Conservation (phyloP, 2,329 filamentous ascomycete species). For the Apiospora saccharicola region DNA sequence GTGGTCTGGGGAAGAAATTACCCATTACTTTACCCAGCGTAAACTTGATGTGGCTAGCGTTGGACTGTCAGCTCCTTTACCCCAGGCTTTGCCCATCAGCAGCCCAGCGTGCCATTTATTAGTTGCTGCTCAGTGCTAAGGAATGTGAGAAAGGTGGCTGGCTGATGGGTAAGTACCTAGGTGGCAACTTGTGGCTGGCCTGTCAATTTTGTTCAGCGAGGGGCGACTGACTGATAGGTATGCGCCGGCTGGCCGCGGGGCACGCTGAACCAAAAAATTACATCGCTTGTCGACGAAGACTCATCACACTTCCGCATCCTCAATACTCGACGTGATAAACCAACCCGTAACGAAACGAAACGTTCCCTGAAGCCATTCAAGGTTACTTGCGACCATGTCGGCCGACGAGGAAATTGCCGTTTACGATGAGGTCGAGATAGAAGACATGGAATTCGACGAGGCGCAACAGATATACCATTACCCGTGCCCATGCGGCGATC, state of each 20-base stretch:
- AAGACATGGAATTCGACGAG: constrained; percentile 94
- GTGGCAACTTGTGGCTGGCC: constrained; percentile 10
- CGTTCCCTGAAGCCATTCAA: neutral
- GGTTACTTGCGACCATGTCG: constrained; percentile 55
- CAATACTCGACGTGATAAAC: neutral
- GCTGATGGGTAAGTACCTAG: neutral
- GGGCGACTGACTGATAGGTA: neutral
- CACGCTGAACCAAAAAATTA: constrained; percentile 6
- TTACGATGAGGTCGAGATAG: constrained; percentile 98
- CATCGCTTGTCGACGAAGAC: neutral
- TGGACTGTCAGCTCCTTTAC: constrained; percentile 3
- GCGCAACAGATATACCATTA: constrained; percentile 90
- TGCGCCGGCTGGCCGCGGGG: constrained; percentile 15
- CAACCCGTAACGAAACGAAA: neutral
- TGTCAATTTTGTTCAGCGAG: neutral
- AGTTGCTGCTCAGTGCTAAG: neutral
- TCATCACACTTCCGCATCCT: neutral
- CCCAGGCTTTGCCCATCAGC: constrained; percentile 12
- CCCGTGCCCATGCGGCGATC: constrained; percentile 95
- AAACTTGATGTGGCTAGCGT: neutral
- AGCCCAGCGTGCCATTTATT: neutral
- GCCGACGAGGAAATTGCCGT: constrained; percentile 72
- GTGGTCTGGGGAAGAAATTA: constrained; percentile 6
- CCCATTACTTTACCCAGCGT: constrained; percentile 4
- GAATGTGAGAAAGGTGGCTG: neutral